These are phyloP conservation scores for Citeromyces siamensis DNA, from an alignment of 1,139 yeast genomes.

Conservation along the genomic window DNA sequence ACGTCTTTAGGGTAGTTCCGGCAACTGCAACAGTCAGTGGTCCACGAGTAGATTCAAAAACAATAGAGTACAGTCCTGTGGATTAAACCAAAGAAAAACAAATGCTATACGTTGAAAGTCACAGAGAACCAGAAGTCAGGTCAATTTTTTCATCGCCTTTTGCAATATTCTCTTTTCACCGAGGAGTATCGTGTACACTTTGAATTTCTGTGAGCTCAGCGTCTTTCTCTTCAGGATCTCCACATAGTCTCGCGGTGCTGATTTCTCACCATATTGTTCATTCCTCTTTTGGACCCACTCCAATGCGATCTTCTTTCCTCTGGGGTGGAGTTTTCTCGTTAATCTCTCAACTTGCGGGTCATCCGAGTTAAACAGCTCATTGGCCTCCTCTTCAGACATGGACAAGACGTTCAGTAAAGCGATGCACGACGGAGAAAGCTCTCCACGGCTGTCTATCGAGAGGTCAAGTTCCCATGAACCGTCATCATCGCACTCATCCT, in stretches of 20 bases:
- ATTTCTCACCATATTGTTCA: conserved; percentile 8
- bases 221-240: conserved; percentile 5
- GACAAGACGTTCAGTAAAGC: neutral
- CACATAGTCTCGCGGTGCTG: conserved; percentile 8
- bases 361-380: conserved; percentile 2
- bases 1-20: too few relatives aligned
- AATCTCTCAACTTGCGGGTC: neutral
- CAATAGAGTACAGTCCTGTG: too few relatives aligned
- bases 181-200: conserved; percentile 7
- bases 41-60: too few relatives aligned
- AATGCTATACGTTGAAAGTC: too few relatives aligned
- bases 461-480: conserved; percentile 27
- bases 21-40: too few relatives aligned
- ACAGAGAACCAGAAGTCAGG: too few relatives aligned
- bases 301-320: conserved; percentile 7
- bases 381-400: conserved; percentile 1
- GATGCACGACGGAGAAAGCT: conserved; percentile 20
- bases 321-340: neutral
- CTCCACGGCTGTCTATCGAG: conserved; percentile 22
- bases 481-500: conserved; percentile 10
- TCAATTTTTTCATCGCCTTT: conserved; percentile 4
- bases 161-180: conserved; percentile 10
- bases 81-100: too few relatives aligned
- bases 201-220: conserved; percentile 2
- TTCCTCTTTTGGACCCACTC: conserved; percentile 11